A percentile compares a stretch with the other conserved stretches of the same genome.
Evolutionary conservation across 257 asterid species (phyloP).

Genomic region (Anisodus tanguticus): DNA sequence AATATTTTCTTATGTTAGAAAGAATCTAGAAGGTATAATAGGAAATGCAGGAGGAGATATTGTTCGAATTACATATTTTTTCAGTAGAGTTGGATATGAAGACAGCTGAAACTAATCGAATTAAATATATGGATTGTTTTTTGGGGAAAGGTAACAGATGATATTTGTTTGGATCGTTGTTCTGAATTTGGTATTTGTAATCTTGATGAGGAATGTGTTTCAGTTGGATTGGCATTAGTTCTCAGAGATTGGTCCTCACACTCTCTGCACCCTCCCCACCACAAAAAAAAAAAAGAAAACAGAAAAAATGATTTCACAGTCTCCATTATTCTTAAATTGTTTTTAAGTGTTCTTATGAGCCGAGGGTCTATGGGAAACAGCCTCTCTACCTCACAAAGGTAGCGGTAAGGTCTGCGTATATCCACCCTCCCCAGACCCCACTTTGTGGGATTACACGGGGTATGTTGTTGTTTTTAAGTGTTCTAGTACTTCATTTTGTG

Average conservation of each 20-base stretch:
- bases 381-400: no score
- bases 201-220: not conserved
- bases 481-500: not conserved
- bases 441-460: no score
- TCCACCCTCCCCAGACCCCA: no score
- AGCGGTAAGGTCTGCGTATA: no score
- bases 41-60: not conserved
- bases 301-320: not conserved
- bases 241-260: not conserved
- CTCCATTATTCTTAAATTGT: not conserved
- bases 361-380: no score
- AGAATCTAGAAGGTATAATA: not conserved
- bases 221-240: conserved; percentile 10
- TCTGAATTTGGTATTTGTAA: conserved; percentile 2
- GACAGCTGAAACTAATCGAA: not conserved
- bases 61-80: not conserved
- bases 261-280: not conserved
- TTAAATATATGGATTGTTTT: not conserved
- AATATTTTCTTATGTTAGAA: not conserved
- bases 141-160: not conserved
- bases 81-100: not conserved
- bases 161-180: not conserved
- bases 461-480: not conserved
- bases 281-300: no score
- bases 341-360: no score